Percentiles rank a stretch among this genome's conserved stretches.
These are phyloP conservation scores for Linum tenue DNA, from an alignment of 345 rosid species.

Conservation along the genomic window DNA sequence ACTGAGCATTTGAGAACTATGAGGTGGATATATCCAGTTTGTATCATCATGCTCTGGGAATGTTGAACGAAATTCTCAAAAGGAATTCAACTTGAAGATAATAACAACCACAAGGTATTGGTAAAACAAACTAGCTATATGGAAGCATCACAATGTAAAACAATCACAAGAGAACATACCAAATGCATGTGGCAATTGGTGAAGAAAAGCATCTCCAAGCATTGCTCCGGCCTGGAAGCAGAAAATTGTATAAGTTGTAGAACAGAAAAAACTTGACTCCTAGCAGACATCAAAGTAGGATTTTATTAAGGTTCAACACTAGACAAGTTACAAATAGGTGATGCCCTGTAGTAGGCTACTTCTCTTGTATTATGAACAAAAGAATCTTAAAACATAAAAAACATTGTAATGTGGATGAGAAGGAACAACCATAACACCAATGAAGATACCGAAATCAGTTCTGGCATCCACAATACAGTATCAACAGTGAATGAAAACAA, in stretches of 20 bases:
- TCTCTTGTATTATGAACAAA: too few species aligned
- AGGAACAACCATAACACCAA: too few species aligned
- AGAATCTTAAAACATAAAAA: too few species aligned
- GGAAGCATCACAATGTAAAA: slow-evolving; percentile 1
- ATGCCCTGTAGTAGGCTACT: too few species aligned
- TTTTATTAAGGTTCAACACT: neutral
- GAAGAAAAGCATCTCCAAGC: slow-evolving; percentile 99
- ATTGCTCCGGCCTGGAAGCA: slow-evolving; percentile 87
- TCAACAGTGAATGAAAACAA: neutral
- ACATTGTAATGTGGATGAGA: too few species aligned
- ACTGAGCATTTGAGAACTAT: neutral
- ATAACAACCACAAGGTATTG: neutral
- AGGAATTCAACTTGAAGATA: neutral
- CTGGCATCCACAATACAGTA: neutral
- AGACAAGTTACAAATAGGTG: too few species aligned
- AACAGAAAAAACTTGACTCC: neutral
- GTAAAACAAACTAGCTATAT: neutral
- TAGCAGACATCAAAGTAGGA: neutral
- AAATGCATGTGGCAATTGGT: slow-evolving; percentile 96
- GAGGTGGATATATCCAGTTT: neutral
- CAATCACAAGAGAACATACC: slow-evolving; percentile 38
- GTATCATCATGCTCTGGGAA: neutral
- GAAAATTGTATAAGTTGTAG: neutral
- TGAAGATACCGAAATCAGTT: too few species aligned
- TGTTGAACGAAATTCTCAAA: neutral